Conservation (phyloP, 1,139 yeast species). For the Oligophagozyma castellii region DNA sequence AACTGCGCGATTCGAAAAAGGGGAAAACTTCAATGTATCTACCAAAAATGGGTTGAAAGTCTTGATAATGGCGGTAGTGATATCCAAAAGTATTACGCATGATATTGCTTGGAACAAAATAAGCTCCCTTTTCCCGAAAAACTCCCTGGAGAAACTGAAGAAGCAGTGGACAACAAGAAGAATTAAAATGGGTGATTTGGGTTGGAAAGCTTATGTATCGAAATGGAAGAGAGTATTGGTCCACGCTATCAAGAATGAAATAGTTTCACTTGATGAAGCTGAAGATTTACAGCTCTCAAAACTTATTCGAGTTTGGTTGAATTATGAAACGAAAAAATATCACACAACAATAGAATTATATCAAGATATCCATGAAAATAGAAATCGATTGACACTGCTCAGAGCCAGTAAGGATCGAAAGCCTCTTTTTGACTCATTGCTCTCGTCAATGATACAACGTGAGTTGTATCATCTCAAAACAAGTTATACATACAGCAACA, state of each 20-base stretch:
- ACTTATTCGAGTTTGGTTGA: slow-evolving; percentile 18
- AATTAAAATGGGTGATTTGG: slow-evolving; percentile 22
- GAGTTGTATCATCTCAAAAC: slow-evolving; percentile 19
- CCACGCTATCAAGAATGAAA: slow-evolving; percentile 18
- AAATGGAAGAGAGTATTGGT: slow-evolving; percentile 23
- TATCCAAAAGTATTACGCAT: slow-evolving; percentile 23
- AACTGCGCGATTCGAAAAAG: background rate
- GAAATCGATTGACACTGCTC: slow-evolving; percentile 15
- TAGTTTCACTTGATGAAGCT: slow-evolving; percentile 19
- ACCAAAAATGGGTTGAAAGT: slow-evolving; percentile 18
- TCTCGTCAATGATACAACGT: slow-evolving; percentile 25
- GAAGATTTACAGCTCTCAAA: slow-evolving; percentile 18
- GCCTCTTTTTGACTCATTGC: slow-evolving; percentile 13
- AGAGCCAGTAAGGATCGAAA: slow-evolving; percentile 4
- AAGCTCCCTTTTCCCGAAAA: slow-evolving; percentile 19
- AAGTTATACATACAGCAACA: slow-evolving; percentile 7
- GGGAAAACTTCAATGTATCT: slow-evolving; percentile 10
- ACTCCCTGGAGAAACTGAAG: slow-evolving; percentile 20
- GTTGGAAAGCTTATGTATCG: slow-evolving; percentile 21
- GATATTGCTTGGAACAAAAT: slow-evolving; percentile 23
- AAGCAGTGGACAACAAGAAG: slow-evolving; percentile 22
- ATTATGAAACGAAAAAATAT: slow-evolving; percentile 10
- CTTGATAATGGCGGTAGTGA: slow-evolving; percentile 19
- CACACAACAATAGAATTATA: slow-evolving; percentile 12
- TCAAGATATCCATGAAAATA: slow-evolving; percentile 16